These are phyloP conservation scores for Ophiostoma perfectum DNA, from an alignment of 2,329 filamentous ascomycete genomes.

Conservation along the genomic window DNA sequence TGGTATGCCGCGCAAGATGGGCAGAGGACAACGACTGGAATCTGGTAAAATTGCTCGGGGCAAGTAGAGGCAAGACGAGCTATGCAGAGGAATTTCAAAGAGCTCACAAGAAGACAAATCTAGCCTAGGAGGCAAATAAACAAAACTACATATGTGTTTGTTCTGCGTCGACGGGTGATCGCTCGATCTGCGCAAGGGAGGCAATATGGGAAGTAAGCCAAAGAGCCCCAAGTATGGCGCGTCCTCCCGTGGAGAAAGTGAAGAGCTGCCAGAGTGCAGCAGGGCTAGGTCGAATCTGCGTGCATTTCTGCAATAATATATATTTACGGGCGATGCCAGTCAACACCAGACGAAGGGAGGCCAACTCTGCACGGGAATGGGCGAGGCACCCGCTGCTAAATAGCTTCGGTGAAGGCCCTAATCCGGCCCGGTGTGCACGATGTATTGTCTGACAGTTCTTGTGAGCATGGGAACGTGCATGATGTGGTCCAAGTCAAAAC, in stretches of 20 bases:
- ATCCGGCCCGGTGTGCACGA: background rate
- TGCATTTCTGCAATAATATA: background rate
- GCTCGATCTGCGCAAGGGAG: conserved; percentile 14
- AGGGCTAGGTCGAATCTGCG: background rate
- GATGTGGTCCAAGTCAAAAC: background rate
- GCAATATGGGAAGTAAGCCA: background rate
- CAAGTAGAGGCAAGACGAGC: background rate
- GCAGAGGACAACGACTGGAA: conserved; percentile 19
- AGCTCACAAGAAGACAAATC: no score
- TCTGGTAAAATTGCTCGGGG: conserved; percentile 19
- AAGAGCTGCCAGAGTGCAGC: background rate
- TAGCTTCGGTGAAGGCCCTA: background rate
- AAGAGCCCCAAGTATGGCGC: conserved; percentile 6
- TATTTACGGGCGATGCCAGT: background rate
- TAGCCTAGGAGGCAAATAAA: background rate
- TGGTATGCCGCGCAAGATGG: conserved; percentile 21
- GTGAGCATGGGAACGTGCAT: no score
- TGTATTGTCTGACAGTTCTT: background rate
- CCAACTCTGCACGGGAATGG: conserved; percentile 13
- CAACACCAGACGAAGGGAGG: background rate
- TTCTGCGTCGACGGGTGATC: background rate
- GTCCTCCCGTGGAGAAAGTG: conserved; percentile 10
- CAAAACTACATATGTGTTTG: background rate
- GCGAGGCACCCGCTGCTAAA: background rate
- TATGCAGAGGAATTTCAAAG: no score